Base-by-base conservation (phyloP, 1,284 basidiomycete genomes). In the Pascua sp. region DNA sequence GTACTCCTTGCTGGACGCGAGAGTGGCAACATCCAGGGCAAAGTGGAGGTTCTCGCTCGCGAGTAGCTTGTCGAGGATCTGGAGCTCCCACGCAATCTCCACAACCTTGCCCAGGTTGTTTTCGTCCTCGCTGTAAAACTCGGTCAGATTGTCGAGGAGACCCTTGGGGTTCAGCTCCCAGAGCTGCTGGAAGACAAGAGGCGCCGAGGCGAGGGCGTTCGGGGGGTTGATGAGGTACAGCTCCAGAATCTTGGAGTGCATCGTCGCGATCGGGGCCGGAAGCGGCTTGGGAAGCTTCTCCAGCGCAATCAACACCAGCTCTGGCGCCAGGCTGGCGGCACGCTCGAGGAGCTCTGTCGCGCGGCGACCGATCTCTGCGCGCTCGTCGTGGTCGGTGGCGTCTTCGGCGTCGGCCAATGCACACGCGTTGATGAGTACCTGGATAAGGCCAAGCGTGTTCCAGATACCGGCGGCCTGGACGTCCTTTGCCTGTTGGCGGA, bases 111-210 rank as follows among this genome's bases (percentile, higher is more conserved):
- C 92, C 56, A 98, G 89, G 71, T 98, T 97, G 66, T 92, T 83
- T 56, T 91, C 90, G 67, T 87, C 92, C 70, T 95, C 92, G 51
- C 87, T 83, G 76, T 98, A 98, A 71, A 93, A 94, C 67, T 91
- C 90, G 49, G 87, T 84, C 75, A 98, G 88, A 2, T 91, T 89
- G 55, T 87, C 85, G 9, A 91, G 86, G 49, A 98, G 83, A 70
- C 93, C 90, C 0, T 85, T 80, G 1, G 88, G 89, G 67, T 94
- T 86, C 49, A 90, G 89, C 69, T 94, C 89, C 88, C 90, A 95
- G 59, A 98, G 86, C 56, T 91, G 84, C 85, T 95, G 91, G 80
- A 98, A 98, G 56, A 98, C 94, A 18, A 98, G 84, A 65, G 95
- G 90, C 67, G 95, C 90, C 64, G 93, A 93, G 8, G 92, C 91